phyloP scores from a whole-genome alignment of 495 filamentous ascomycete species.

The Parathielavia appendiculata region DNA sequence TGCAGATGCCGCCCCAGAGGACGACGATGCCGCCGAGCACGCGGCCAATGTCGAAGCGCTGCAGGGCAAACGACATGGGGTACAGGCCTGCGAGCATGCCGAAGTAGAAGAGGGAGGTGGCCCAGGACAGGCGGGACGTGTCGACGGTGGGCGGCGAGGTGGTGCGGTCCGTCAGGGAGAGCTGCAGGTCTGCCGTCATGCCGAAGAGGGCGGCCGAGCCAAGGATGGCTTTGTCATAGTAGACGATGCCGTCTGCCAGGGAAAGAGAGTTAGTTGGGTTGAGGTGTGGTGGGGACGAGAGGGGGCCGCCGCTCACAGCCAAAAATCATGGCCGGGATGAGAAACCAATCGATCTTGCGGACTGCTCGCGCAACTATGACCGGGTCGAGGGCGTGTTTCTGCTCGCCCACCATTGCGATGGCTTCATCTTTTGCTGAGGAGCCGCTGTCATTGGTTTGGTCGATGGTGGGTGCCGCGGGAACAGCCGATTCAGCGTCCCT shows the following conservation, averaged over 20 bases:
- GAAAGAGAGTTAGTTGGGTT: background rate
- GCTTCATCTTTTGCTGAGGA: constrained; percentile 27
- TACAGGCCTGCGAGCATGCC: constrained; percentile 70
- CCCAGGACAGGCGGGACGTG: constrained; percentile 64
- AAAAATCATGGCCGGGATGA: constrained; percentile 68
- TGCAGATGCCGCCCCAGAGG: constrained; percentile 62
- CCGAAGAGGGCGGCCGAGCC: constrained; percentile 68
- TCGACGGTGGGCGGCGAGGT: constrained; percentile 52
- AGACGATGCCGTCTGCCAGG: constrained; percentile 59
- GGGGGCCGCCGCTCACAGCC: constrained; percentile 40
- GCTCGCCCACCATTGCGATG: constrained; percentile 38
- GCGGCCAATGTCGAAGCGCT: constrained; percentile 58
- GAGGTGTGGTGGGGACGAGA: background rate
- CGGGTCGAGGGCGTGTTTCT: constrained; percentile 44
- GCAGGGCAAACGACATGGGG: constrained; percentile 63
- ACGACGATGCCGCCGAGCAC: constrained; percentile 61
- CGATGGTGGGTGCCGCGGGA: background rate
- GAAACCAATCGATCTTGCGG: constrained; percentile 64
- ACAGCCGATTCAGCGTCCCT: constrained; percentile 5
- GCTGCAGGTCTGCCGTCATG: constrained; percentile 63
- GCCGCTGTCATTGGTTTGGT: background rate
- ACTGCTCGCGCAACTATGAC: constrained; percentile 50
- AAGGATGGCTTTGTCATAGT: constrained; percentile 75
- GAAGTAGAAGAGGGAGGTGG: constrained; percentile 75
- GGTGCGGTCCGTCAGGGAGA: constrained; percentile 44